A percentile compares a stretch with the other conserved stretches of the same genome.
These are phyloP conservation scores for Fagopyrum esculentum DNA, from an alignment of 148 eudicot genomes.

Conservation along the genomic window DNA sequence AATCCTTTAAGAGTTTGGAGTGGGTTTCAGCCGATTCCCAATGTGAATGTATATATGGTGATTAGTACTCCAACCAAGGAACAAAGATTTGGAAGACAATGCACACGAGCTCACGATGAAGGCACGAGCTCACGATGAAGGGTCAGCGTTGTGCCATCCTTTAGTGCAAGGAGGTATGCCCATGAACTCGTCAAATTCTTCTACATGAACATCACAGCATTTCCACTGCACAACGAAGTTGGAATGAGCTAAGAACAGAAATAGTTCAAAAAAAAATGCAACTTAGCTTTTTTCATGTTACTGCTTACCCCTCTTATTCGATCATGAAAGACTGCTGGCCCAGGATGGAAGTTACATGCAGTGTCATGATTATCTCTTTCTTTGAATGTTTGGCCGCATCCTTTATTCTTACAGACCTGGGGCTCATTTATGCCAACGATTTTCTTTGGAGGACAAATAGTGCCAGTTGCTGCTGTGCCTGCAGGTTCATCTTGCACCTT, in stretches of 20 bases:
- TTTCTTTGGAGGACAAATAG: slow-evolving; percentile 39
- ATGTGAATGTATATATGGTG: background rate
- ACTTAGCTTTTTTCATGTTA: too few relatives aligned
- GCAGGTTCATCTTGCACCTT: slow-evolving; percentile 34
- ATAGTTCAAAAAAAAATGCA: background rate
- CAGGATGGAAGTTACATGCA: slow-evolving; percentile 90
- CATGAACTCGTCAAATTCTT: slow-evolving; percentile 97
- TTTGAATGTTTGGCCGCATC: slow-evolving; percentile 77
- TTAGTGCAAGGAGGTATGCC: slow-evolving; percentile 77
- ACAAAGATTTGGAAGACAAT: background rate
- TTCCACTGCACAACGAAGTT: slow-evolving; percentile 60
- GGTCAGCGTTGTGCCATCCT: slow-evolving; percentile 93
- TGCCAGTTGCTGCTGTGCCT: slow-evolving; percentile 15
- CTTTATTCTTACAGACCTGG: slow-evolving; percentile 78
- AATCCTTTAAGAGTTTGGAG: too few relatives aligned
- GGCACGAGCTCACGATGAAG: slow-evolving; percentile 32
- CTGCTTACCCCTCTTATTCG: slow-evolving; percentile 83
- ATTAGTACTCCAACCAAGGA: background rate
- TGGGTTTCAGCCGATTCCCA: too few relatives aligned
- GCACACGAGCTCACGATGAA: slow-evolving; percentile 21
- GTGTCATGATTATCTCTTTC: slow-evolving; percentile 74
- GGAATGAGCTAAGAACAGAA: background rate
- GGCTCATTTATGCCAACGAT: slow-evolving; percentile 59
- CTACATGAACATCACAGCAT: slow-evolving; percentile 88
- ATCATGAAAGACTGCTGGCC: slow-evolving; percentile 90